Evolutionary conservation across 2,329 filamentous ascomycete species (phyloP), one percentile per base, ranked within the genome.

Genomic region (Ploettnerulaceae sp.): DNA sequence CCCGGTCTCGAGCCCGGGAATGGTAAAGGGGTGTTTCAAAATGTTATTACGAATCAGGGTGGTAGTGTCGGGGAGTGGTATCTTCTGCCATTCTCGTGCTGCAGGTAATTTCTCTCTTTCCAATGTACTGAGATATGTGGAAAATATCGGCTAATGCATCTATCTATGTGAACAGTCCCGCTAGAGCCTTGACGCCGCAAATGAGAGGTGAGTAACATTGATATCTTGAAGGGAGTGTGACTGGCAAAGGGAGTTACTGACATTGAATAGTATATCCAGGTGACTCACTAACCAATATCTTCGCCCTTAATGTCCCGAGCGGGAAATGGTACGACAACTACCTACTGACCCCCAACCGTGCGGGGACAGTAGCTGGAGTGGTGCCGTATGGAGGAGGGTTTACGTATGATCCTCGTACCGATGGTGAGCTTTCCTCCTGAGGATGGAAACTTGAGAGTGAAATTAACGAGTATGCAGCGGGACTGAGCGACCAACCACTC

Each of bases 1-100:
- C 1, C 79, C 56, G 18, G 75, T 70, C 20, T 57, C 9, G 45
- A 55, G 17, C 34, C 43, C 6, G 14, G n/a, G 22, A 17, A 24
- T 5, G 39, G 32, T 18, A 29, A 47, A 7, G 33, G 29, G 8
- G 45, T 57, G 0, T 44, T 57, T 8, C 53, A 57, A n/a, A 53
- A 54, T 14, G 55, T 57, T 20, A 15, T 57, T 9, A 50, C 47
- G 25, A 55, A 51, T 22, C 42, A 46, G 29, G 48, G 47, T 24
- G 49, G 49, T 7, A 31, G 20, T 4, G 17, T 36, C 6, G 44
- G 38, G 5, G 40, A 53, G 18, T 57, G 55, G 55, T 47, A 31
- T 18, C 26, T 51, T 6, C 34, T 51, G 9, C 55, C 55, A 7
- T 55, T 52, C 31, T 52, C 40, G 26, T 57, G 53, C 31, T 57